Conservation (phyloP, 768 basidiomycete genomes). For the Russula foetens region DNA sequence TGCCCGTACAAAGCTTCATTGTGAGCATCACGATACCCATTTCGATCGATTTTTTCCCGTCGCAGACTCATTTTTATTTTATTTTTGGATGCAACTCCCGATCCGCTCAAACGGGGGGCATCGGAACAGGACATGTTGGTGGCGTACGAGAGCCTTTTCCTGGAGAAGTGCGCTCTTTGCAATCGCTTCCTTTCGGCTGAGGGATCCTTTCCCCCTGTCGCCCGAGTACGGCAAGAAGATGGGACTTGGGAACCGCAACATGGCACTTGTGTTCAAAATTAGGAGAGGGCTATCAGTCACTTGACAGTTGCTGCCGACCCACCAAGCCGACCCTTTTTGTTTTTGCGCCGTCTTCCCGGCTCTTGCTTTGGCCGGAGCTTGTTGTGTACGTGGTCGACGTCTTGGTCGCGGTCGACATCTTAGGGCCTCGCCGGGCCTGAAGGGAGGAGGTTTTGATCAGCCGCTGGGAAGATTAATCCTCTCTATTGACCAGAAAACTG, state of each 20-base stretch:
- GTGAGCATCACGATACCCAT: constrained; percentile 28
- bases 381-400: not conserved
- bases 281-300: not conserved
- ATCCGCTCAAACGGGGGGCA: not conserved
- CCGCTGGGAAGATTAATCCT: not conserved
- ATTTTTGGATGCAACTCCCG: not conserved
- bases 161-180: constrained; percentile 51
- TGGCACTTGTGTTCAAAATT: constrained; percentile 31
- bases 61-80: not conserved
- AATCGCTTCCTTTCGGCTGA: constrained; percentile 60
- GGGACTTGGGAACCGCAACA: constrained; percentile 46
- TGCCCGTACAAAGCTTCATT: constrained; percentile 46
- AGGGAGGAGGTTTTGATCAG: not conserved
- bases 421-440: not conserved
- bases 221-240: constrained; percentile 42
- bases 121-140: constrained; percentile 39
- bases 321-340: not conserved
- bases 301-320: not conserved
- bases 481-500: not conserved
- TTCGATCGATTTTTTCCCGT: not conserved
- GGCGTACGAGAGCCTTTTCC: constrained; percentile 54
- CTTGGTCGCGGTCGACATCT: not conserved
- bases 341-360: not conserved
- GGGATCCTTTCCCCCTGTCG: constrained; percentile 66
- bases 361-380: not conserved